Conservation (phyloP, 176 grass and related monocot species). For the Triticum timopheevii region DNA sequence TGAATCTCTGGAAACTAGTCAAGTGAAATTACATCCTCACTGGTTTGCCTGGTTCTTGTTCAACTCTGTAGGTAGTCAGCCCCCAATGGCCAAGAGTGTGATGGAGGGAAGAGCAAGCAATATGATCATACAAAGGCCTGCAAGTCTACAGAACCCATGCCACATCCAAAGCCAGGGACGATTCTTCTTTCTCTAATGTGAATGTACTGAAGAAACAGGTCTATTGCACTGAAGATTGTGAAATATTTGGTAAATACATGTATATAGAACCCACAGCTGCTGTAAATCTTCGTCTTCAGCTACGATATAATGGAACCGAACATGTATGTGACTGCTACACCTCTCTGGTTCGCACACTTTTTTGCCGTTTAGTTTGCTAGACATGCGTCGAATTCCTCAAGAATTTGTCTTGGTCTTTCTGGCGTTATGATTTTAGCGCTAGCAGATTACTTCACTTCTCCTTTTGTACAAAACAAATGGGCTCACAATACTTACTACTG, state of each 20-base stretch:
- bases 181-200: background rate
- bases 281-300: background rate
- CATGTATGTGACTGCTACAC: background rate
- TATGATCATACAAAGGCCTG: constrained; percentile 8
- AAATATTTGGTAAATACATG: background rate
- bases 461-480: background rate
- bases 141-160: background rate
- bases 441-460: background rate
- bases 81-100: constrained; percentile 95
- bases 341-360: background rate
- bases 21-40: background rate
- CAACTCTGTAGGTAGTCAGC: constrained; percentile 72
- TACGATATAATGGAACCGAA: background rate
- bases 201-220: constrained; percentile 6
- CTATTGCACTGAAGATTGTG: background rate
- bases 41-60: constrained; percentile 7
- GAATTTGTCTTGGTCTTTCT: background rate
- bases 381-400: background rate
- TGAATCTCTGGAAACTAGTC: background rate
- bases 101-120: background rate
- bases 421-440: background rate
- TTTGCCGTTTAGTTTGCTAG: background rate
- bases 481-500: no score
- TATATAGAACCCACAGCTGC: background rate
- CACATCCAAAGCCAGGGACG: background rate